Base-by-base conservation (phyloP, 1,139 yeast species). In the Scheffersomyces segobiensis region DNA sequence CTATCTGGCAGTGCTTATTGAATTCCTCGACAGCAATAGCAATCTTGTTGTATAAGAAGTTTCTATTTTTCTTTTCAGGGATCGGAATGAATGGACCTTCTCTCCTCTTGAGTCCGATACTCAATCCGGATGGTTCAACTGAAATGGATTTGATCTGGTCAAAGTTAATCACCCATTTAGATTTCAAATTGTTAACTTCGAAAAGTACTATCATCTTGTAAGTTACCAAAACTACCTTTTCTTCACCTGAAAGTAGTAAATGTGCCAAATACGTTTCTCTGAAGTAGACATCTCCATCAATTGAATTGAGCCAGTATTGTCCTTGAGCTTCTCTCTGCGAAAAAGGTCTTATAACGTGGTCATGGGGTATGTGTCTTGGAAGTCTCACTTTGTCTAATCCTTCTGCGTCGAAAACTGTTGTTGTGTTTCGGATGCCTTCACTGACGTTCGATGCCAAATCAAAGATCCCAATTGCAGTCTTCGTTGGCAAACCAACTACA, bases 401-500 rank as follows among this genome's bases (percentile, higher is more conserved):
- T 54, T 88, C 93, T 3, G 85, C 85, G 71, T 92, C 98, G 70
- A 93, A 89, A 1, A 91, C 95, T 0, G 97, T 91, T 0, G 99
- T 92, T 0, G 98, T 91, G 70, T 89, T 93, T 60, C 95, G 83
- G 54, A 96, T 93, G 24, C 98, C 98, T 71, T 93, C 98, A 75
- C 97, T 88, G 39, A 95, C 88, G 73, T 92, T 93, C 53, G 92
- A 89, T 0, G 99, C 97, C 63, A 96, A 80, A 70, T 96, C 99
- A 67, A 96, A 89, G 46, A 95, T 73, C 7, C 99, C 99, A 67
- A 95, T 93, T 0, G 98, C 97, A 0, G 99, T 92, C 74, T 96
- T 96, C 0, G 99, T 93, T 0, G 99, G 99, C 49, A 96, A 77
- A 0, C 99, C 99, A 57, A 96, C 86, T 22, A 96, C 71, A n/a